These are phyloP conservation scores for Pichia ethanolica DNA, from an alignment of 805 yeast genomes.

Conservation along the genomic window DNA sequence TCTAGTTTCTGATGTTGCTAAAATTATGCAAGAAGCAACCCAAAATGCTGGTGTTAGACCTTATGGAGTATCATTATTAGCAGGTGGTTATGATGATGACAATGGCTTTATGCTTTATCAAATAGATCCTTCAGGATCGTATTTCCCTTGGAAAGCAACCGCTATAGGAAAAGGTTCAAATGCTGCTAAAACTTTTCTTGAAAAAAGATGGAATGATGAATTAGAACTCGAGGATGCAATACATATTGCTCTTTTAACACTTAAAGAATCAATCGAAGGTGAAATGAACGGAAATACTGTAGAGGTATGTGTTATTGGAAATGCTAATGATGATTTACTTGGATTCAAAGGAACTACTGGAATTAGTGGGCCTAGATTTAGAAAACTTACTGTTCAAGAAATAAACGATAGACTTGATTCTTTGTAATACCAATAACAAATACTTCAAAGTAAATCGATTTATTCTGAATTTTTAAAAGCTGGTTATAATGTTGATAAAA, in stretches of 20 bases:
- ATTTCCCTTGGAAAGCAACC: slow-evolving; percentile 99
- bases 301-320: slow-evolving; percentile 83
- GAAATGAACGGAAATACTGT: slow-evolving; percentile 96
- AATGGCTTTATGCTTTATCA: slow-evolving; percentile 77
- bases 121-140: slow-evolving; percentile 96
- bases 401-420: slow-evolving; percentile 94
- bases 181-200: slow-evolving; percentile 95
- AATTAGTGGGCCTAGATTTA: slow-evolving; percentile 84
- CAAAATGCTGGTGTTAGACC: slow-evolving; percentile 99
- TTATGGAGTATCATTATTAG: slow-evolving; percentile 89
- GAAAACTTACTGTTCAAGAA: slow-evolving; percentile 79
- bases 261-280: slow-evolving; percentile 96
- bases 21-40: slow-evolving; percentile 91
- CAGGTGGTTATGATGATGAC: slow-evolving; percentile 85
- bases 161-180: slow-evolving; percentile 95
- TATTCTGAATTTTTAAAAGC: too few species aligned
- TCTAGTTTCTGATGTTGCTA: slow-evolving; percentile 89
- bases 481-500: too few species aligned
- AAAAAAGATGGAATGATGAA: slow-evolving; percentile 97
- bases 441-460: too few species aligned
- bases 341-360: slow-evolving; percentile 79
- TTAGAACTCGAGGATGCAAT: slow-evolving; percentile 96
- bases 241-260: slow-evolving; percentile 87
- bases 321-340: slow-evolving; percentile 68
- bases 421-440: slow-evolving; percentile 35